Base-by-base conservation (phyloP, 1,139 yeast genomes). In the Blastobotrys niveus region DNA sequence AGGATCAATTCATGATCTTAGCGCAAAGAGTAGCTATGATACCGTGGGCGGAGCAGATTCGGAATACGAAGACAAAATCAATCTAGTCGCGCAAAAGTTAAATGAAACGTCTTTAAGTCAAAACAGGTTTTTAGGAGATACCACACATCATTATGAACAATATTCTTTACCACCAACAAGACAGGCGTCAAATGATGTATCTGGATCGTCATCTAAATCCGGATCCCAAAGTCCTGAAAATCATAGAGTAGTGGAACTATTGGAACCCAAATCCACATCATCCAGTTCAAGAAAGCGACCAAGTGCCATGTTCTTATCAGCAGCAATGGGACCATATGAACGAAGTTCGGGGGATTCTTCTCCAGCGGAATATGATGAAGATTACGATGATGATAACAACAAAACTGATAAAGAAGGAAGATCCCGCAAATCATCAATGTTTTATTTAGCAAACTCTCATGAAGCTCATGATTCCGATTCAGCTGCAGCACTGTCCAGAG, bases 101-200 rank as follows among this genome's bases (percentile, higher is more conserved):
- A 40, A 56, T 15, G 47, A 47, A 17, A 40, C 55, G 22, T 38
- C 49, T 17, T 49, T 60, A 26, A 53, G 56, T 37, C 59, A 59
- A 45, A 51, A 46, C 25, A 51, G 64, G 12, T 48, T 61, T 32
- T 54, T 61, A 26, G 54, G 55, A n/a, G 59, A 55, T 20, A 55
- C 55, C 8, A 48, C 63, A 12, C 61, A 60, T 37, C 51, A 51
- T 20, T 63, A 61, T 46, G 67, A 63, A 46, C 57, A 56, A 19
- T 58, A 56, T 46, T 53, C 63, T 3, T 47, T 63, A 38, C 67
- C 67, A 6, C 49, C 62, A 19, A 58, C 67, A 3, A 48, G 65
- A 36, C 57, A 55, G 21, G 47, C 42, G 5, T 52, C 58, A 17
- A 42, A 47, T 30, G 59, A 57, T 17, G 20, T 45, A 4, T 22